phyloP scores from a whole-genome alignment of 1,284 basidiomycete genomes.

The Sutorius eximius region DNA sequence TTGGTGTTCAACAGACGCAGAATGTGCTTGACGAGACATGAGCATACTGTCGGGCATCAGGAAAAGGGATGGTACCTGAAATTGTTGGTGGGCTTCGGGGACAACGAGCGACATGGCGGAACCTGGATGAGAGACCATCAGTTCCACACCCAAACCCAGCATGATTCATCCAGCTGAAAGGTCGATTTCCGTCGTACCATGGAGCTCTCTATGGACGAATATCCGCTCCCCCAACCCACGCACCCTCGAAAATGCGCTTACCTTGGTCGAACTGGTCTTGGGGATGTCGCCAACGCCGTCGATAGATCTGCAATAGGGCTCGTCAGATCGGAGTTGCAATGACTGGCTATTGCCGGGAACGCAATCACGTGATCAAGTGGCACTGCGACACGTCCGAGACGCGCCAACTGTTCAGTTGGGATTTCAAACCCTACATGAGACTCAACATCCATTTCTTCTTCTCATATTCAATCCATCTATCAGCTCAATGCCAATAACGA shows the following conservation, averaged over 20 bases:
- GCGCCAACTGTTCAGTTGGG: slow-evolving; percentile 16
- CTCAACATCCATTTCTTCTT: slow-evolving; percentile 1
- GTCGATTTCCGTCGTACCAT: not conserved
- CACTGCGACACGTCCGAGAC: slow-evolving; percentile 22
- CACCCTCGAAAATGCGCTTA: slow-evolving; percentile 17
- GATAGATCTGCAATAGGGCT: not conserved
- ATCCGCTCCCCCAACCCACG: not conserved
- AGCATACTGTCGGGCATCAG: not conserved
- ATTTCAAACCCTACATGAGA: slow-evolving; percentile 23
- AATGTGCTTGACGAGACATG: slow-evolving; percentile 69
- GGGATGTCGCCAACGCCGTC: slow-evolving; percentile 18
- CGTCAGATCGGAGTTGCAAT: slow-evolving; percentile 29
- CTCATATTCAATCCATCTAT: not conserved
- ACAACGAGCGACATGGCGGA: slow-evolving; percentile 87
- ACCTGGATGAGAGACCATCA: slow-evolving; percentile 15
- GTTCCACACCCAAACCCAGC: slow-evolving; percentile 13
- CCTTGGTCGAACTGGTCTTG: slow-evolving; percentile 26
- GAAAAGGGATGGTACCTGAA: slow-evolving; percentile 59
- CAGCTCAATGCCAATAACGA: slow-evolving; percentile 34
- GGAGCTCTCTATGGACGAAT: not conserved
- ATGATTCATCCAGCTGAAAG: slow-evolving; percentile 20
- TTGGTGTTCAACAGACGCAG: slow-evolving; percentile 99
- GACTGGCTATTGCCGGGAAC: slow-evolving; percentile 21
- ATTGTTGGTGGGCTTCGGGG: slow-evolving; percentile 90
- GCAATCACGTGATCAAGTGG: slow-evolving; percentile 28